Evolutionary conservation across 331 rosid species (phyloP), one percentile per base, ranked within the genome.

Genomic region (Quercus phellos): DNA sequence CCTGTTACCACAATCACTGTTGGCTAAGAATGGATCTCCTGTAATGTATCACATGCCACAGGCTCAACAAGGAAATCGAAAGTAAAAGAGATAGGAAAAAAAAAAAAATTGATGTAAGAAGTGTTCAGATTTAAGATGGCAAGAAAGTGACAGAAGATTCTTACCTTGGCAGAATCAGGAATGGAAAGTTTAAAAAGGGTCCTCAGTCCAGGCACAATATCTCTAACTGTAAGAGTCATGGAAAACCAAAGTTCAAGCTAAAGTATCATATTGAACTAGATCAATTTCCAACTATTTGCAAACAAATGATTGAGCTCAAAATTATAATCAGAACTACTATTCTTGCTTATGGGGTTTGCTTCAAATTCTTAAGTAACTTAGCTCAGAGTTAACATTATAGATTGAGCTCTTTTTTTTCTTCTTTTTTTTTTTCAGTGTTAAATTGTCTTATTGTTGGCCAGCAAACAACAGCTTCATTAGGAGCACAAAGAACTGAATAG

Each of bases 91-190:
- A 13, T 2, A 32, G 34, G 3, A 4, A 17, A 5, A 17, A 2
- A 18, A 18, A 6, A 66, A 1, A 66, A 9, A 18, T 10, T 66
- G 26, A 66, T 34, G 16, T 13, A 18, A 66, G 7, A 17, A 6
- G 18, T 32, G 26, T 66, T 63, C 22, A 34, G 51, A 34, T 22
- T 66, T 64, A 19, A n/a, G 51, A 35, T 34, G 71, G 71, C 6
- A 72, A 72, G 46, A 26, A 51, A 27, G 59, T 29, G 34, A 8
- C 51, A 71, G 70, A 55, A 18, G 24, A 16, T 46, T 59, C 38
- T 64, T 79, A 89, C 93, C 91, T 80, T 82, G 70, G 88, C 96
- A 4, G 89, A 84, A 73, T 84, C 69, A 4, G 90, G 90, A n/a
- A 74, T 5, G 16, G 6, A 22, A 26, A 79, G 75, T 29, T 78